These are phyloP conservation scores for Fragaria nilgerrensis DNA, from an alignment of 306 rosid species.

Conservation along the genomic window DNA sequence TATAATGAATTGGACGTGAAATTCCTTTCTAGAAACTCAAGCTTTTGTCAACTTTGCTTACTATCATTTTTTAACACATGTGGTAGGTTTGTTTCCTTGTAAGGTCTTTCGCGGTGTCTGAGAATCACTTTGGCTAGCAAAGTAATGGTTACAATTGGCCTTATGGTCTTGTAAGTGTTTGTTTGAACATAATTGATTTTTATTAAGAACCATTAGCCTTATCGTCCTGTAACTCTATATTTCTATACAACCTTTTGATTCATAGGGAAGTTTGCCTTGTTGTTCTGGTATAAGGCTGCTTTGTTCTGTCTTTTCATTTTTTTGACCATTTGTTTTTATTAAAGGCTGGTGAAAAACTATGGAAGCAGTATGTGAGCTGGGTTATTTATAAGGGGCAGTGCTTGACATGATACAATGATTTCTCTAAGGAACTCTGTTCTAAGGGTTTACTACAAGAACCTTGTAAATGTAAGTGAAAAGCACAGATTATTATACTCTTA, in stretches of 20 bases:
- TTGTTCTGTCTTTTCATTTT: too few relatives aligned
- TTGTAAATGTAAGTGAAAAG: too few relatives aligned
- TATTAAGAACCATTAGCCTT: not conserved
- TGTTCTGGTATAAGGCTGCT: too few relatives aligned
- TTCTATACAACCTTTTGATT: not conserved
- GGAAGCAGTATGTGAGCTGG: too few relatives aligned
- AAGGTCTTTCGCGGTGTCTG: slow-evolving; percentile 74
- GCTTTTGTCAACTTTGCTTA: slow-evolving; percentile 3
- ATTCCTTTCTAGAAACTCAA: slow-evolving; percentile 12
- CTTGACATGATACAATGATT: too few relatives aligned
- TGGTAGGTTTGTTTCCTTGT: too few relatives aligned
- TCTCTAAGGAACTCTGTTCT: too few relatives aligned
- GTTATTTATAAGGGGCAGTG: too few relatives aligned
- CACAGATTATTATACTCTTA: too few relatives aligned
- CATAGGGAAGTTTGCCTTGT: not conserved
- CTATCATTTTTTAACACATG: not conserved
- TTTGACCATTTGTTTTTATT: too few relatives aligned
- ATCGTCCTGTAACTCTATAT: not conserved
- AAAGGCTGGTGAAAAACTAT: too few relatives aligned
- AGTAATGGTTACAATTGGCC: slow-evolving; percentile 98
- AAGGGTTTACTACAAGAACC: too few relatives aligned
- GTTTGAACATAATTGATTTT: not conserved
- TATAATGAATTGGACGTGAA: not conserved
- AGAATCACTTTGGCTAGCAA: slow-evolving; percentile 94
- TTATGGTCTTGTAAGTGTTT: slow-evolving; percentile 83